phyloP scores from a whole-genome alignment of 768 basidiomycete species.

The Tephrocybe sp. region DNA sequence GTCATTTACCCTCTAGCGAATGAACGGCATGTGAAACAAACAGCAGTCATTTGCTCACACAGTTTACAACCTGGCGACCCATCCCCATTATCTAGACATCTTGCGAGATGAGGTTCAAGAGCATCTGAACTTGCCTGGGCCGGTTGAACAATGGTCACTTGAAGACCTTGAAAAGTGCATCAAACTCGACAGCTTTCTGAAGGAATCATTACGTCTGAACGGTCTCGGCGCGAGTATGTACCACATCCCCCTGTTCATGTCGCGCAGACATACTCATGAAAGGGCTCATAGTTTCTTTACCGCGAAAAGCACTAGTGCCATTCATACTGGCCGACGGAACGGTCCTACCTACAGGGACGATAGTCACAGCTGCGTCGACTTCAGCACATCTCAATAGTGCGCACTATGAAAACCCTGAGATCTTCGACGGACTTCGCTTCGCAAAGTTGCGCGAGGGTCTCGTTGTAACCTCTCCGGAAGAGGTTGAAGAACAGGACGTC shows the following conservation, averaged over 20 bases:
- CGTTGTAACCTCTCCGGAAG: slow-evolving; percentile 5
- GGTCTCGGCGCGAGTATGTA: slow-evolving; percentile 28
- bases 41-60: slow-evolving; percentile 29
- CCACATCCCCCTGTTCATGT: slow-evolving; percentile 1
- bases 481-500: slow-evolving; percentile 21
- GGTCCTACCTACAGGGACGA: slow-evolving; percentile 6
- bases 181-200: slow-evolving; percentile 36
- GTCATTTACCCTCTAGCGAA: background rate
- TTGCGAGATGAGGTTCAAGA: slow-evolving; percentile 34
- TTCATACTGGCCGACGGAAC: slow-evolving; percentile 12
- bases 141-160: background rate
- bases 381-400: slow-evolving; percentile 17
- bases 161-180: slow-evolving; percentile 11
- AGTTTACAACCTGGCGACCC: slow-evolving; percentile 26
- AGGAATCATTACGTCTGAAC: slow-evolving; percentile 31
- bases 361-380: slow-evolving; percentile 5
- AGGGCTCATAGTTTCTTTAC: slow-evolving; percentile 22
- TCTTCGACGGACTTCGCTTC: slow-evolving; percentile 45
- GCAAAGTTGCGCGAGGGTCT: slow-evolving; percentile 16
- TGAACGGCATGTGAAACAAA: background rate
- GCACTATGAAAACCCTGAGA: slow-evolving; percentile 30
- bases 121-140: slow-evolving; percentile 17
- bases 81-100: slow-evolving; percentile 24
- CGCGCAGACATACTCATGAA: slow-evolving; percentile 22
- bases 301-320: slow-evolving; percentile 20